These are phyloP conservation scores for Neofusicoccum umdonicola DNA, from an alignment of 2,329 filamentous ascomycete genomes.

Conservation along the genomic window DNA sequence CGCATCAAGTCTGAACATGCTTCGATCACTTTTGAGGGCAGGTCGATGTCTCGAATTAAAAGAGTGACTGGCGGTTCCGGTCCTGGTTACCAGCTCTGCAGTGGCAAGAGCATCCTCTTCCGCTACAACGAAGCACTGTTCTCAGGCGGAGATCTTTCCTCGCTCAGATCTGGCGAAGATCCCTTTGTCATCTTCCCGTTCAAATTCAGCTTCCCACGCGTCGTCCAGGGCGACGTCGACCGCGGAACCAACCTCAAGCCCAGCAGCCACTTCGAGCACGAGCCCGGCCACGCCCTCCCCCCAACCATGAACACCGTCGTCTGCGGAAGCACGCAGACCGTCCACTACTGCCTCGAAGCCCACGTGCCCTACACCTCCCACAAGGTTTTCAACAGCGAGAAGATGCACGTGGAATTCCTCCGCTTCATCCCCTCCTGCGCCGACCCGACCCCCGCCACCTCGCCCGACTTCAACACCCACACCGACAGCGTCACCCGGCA, in stretches of 20 bases:
- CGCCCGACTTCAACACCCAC: slow-evolving; percentile 6
- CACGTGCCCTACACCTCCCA: slow-evolving; percentile 18
- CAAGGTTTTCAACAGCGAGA: slow-evolving; percentile 21
- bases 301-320: slow-evolving; percentile 23
- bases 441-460: not conserved
- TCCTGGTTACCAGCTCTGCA: too few species aligned
- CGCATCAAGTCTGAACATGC: too few species aligned
- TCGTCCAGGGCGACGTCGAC: slow-evolving; percentile 19
- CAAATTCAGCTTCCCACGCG: slow-evolving; percentile 26
- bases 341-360: slow-evolving; percentile 26
- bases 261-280: slow-evolving; percentile 20
- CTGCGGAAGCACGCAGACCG: slow-evolving; percentile 20
- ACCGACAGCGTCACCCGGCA: slow-evolving; percentile 21
- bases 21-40: too few species aligned
- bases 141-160: too few species aligned
- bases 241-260: slow-evolving; percentile 10
- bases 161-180: too few species aligned
- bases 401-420: slow-evolving; percentile 18
- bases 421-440: slow-evolving; percentile 22
- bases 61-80: too few species aligned
- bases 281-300: slow-evolving; percentile 22
- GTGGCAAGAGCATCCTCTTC: too few species aligned
- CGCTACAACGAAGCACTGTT: too few species aligned
- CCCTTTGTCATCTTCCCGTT: slow-evolving; percentile 23
- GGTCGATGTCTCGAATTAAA: too few species aligned